Evolutionary conservation across 768 basidiomycete species (phyloP), one percentile per base, ranked within the genome.

Genomic region (Pilatotrama ljubarskyi): DNA sequence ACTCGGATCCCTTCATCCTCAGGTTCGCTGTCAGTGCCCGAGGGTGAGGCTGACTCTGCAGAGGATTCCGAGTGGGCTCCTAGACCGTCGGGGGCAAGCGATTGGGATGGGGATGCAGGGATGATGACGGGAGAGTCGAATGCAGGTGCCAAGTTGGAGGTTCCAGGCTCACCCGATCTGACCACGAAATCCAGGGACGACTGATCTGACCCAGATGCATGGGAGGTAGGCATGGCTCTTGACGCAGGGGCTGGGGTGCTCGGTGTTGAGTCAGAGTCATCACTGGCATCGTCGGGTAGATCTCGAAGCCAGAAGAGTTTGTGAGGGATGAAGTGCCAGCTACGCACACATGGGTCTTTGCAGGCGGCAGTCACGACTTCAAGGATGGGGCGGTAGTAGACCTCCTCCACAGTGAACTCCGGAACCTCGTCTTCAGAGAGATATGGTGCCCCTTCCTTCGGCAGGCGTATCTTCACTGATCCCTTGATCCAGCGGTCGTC

Each of bases 391-490:
- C 72, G 68, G 40, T 74, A 66, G 42, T 64, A 58, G 8, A 78
- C 41, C 15, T 71, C 71, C 3, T 57, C 49, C 0, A 79, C 65
- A 7, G 64, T 44, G 47, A 75, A 71, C 2, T 60, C 56, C 0
- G 72, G 74, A 5, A 73, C 72, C 25, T 65, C 58, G 1, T 25
- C 63, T 49, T 75, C 72, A 0, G 68, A 64, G n/a, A 0, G 1
- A 25, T 43, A 52, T n/a, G 11, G 53, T 1, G 13, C 3, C 11
- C 55, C 46, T 20, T 65, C 58, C 22, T 58, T 66, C 63, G 73
- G n/a, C 67, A 69, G 10, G 41, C 58, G 40, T 68, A 70, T 54
- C 53, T 66, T 22, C 72, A 68, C 5, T 10, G 32, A 25, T 0
- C 42, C 18, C 11, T 59, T 41, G 1, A 13, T 35, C 67, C 67